Conservation (phyloP, 2,329 filamentous ascomycete genomes). For the Calonectria fujianensis region DNA sequence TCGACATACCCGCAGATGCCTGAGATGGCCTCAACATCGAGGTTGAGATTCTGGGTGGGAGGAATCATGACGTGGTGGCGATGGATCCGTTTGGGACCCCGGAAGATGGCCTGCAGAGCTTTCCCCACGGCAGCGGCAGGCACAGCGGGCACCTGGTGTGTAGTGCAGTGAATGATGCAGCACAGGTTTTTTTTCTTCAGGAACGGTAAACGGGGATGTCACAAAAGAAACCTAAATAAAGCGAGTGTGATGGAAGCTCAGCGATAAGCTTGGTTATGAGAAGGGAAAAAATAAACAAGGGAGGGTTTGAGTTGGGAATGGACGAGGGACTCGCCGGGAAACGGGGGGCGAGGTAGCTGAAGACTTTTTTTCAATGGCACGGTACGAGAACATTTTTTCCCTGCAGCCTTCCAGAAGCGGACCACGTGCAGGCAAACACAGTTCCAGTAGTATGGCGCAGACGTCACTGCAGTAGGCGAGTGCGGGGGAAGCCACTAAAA, state of each 20-base stretch:
- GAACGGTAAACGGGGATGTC: background rate
- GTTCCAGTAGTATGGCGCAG: conserved; percentile 39
- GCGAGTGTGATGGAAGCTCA: conserved; percentile 8
- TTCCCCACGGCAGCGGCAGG: conserved; percentile 16
- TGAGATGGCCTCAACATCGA: conserved; percentile 93
- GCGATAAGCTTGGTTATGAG: conserved; percentile 7
- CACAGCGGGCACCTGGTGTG: conserved; percentile 34
- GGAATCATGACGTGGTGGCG: conserved; percentile 68
- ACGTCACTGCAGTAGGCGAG: conserved; percentile 52
- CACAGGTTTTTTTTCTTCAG: background rate
- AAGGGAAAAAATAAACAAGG: conserved; percentile 41
- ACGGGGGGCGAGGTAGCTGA: conserved; percentile 37
- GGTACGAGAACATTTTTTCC: conserved; percentile 40
- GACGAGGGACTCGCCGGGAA: conserved; percentile 26
- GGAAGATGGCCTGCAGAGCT: conserved; percentile 44
- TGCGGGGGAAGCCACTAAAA: conserved; percentile 49
- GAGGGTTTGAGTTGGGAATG: conserved; percentile 44
- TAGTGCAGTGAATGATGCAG: conserved; percentile 33
- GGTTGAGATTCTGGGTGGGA: conserved; percentile 75
- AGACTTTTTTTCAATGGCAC: conserved; percentile 51
- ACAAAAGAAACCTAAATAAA: background rate
- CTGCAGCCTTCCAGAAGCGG: conserved; percentile 47
- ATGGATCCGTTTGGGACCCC: conserved; percentile 41
- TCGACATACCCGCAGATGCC: conserved; percentile 87
- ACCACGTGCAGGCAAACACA: conserved; percentile 50